Percentiles rank a stretch among this genome's conserved stretches.
phyloP scores from a whole-genome alignment of 2,329 filamentous ascomycete species.

The Aspergillus sp. region DNA sequence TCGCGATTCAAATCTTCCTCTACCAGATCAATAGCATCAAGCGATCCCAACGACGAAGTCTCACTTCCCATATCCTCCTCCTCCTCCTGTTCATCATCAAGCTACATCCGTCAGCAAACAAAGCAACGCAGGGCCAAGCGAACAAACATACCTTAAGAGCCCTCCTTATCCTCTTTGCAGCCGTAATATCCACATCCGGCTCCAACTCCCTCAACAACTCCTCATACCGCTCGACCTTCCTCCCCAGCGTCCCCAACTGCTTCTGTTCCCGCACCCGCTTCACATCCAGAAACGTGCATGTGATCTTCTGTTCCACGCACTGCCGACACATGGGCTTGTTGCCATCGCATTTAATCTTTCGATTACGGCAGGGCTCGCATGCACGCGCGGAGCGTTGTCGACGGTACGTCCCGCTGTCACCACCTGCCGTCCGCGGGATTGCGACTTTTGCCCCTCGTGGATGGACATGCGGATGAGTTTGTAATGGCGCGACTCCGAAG shows the following conservation, averaged over 20 bases:
- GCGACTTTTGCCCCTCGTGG: conserved; percentile 16
- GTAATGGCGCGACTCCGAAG: too few species aligned
- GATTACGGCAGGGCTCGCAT: conserved; percentile 29
- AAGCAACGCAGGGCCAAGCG: neutral
- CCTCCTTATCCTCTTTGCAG: conserved; percentile 19
- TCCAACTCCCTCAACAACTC: conserved; percentile 20
- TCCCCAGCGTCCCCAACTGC: conserved; percentile 17
- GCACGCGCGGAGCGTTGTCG: conserved; percentile 27
- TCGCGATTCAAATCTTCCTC: conserved; percentile 37
- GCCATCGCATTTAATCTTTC: conserved; percentile 32
- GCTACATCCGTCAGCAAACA: neutral
- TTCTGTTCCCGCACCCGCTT: conserved; percentile 33
- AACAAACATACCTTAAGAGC: conserved; percentile 18
- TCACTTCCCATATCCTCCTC: conserved; percentile 17
- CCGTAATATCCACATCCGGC: conserved; percentile 13
- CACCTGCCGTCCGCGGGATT: conserved; percentile 20
- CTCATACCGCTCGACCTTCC: conserved; percentile 23
- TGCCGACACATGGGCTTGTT: conserved; percentile 21
- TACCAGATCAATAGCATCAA: conserved; percentile 35
- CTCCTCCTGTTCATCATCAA: conserved; percentile 1
- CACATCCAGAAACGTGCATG: conserved; percentile 26
- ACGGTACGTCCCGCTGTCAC: conserved; percentile 14
- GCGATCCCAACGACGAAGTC: conserved; percentile 28
- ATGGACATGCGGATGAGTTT: too few species aligned
- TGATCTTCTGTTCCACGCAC: conserved; percentile 18